Percentiles rank a stretch among this genome's conserved stretches.
phyloP scores from a whole-genome alignment of 2,329 filamentous ascomycete species.

The Cercospora canescens region DNA sequence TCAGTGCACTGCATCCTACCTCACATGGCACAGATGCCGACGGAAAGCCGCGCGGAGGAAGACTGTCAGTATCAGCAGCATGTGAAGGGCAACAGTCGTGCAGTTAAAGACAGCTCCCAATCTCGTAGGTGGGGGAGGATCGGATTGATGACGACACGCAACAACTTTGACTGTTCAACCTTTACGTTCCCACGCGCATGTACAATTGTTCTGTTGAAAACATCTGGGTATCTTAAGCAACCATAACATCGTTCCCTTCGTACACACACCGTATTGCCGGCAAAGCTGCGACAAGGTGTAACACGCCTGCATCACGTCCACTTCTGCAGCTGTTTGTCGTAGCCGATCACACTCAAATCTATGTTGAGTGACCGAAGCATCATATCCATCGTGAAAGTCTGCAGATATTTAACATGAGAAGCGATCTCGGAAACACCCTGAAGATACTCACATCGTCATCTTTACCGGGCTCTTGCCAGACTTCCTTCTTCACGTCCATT shows the following conservation, averaged over 20 bases:
- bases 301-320: conserved; percentile 47
- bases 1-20: not conserved
- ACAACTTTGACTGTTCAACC: conserved; percentile 1
- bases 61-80: not conserved
- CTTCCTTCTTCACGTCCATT: conserved; percentile 41
- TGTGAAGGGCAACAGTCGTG: not conserved
- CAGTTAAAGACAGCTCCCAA: not conserved
- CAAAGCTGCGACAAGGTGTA: not conserved
- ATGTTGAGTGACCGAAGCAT: conserved; percentile 68
- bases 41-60: not conserved
- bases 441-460: conserved; percentile 43
- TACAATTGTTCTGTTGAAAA: not conserved
- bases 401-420: conserved; percentile 11
- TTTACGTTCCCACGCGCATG: no score
- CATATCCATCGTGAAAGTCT: conserved; percentile 69
- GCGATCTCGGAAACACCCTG: not conserved
- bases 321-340: conserved; percentile 56
- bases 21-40: not conserved
- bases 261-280: not conserved
- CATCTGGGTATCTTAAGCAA: conserved; percentile 11
- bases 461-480: conserved; percentile 35
- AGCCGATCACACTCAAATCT: conserved; percentile 63
- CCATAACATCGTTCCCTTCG: conserved; percentile 5
- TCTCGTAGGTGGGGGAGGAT: not conserved
- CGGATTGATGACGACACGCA: conserved; percentile 1